A percentile compares a stretch with the other conserved stretches of the same genome.
Evolutionary conservation across 140 eudicot species (phyloP).

Genomic region (Flaveria floridana): DNA sequence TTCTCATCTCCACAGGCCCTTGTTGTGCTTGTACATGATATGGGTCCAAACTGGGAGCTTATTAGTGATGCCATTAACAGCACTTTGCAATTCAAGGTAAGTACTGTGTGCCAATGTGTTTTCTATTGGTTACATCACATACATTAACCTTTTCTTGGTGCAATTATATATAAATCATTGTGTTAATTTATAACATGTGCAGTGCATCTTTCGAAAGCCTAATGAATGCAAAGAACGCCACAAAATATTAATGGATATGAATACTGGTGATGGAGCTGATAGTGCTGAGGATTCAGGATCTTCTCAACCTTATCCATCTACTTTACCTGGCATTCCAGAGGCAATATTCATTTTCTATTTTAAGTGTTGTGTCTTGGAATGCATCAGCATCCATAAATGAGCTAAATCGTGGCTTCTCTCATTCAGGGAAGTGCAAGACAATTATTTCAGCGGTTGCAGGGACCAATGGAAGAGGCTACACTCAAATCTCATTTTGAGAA

Average conservation of each 20-base stretch:
- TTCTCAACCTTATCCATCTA: conserved; percentile 89
- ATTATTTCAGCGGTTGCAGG: conserved; percentile 84
- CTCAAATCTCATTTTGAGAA: conserved; percentile 85
- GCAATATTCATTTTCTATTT: conserved; percentile 32
- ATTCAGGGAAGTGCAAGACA: conserved; percentile 96
- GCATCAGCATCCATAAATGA: neutral
- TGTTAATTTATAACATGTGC: conserved; percentile 33
- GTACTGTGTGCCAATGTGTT: neutral
- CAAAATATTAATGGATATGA: conserved; percentile 66
- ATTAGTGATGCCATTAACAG: conserved; percentile 92
- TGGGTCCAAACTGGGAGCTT: conserved; percentile 99
- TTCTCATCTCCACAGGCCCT: conserved; percentile 64
- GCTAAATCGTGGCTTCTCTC: conserved; percentile 33
- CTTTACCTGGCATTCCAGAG: conserved; percentile 97
- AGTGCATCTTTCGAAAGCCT: conserved; percentile 82
- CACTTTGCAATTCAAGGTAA: conserved; percentile 84
- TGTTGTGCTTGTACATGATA: conserved; percentile 94
- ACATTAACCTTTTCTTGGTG: conserved; percentile 7
- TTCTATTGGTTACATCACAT: conserved; percentile 1
- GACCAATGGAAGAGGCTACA: conserved; percentile 92
- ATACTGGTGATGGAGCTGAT: conserved; percentile 83
- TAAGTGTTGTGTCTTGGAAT: conserved; percentile 18
- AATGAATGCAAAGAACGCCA: conserved; percentile 90
- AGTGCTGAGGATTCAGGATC: conserved; percentile 95
- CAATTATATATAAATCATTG: neutral